A percentile compares a stretch with the other conserved stretches of the same genome.
Conservation (phyloP, 1,139 yeast species). For the Yamadazyma conglobata region DNA sequence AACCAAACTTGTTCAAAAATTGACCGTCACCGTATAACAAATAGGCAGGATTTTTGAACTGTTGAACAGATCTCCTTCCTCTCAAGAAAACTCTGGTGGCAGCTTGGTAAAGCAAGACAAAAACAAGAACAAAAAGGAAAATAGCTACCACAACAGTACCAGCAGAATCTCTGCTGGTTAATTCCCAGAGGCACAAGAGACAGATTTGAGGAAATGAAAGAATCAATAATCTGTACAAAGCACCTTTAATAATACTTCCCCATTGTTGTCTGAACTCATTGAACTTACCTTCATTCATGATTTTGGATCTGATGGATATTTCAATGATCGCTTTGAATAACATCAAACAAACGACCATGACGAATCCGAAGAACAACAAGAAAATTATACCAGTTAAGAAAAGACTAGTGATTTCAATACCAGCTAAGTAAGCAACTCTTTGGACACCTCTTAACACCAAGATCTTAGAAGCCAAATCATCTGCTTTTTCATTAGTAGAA, state of each 20-base stretch:
- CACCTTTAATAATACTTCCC: conserved; percentile 80
- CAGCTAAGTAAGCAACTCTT: conserved; percentile 82
- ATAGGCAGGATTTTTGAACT: conserved; percentile 90
- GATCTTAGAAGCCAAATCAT: conserved; percentile 55
- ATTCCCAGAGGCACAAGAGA: conserved; percentile 84
- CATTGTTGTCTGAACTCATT: conserved; percentile 77
- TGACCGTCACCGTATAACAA: conserved; percentile 79
- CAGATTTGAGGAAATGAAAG: conserved; percentile 85
- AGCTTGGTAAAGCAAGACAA: conserved; percentile 68
- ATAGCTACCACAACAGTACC: conserved; percentile 81
- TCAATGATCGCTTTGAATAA: conserved; percentile 76
- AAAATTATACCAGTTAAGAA: conserved; percentile 86
- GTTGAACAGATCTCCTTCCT: conserved; percentile 67
- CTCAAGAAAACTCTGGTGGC: conserved; percentile 63
- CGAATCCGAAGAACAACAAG: conserved; percentile 74
- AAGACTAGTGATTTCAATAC: conserved; percentile 79
- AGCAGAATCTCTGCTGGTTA: conserved; percentile 75
- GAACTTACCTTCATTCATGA: conserved; percentile 64
- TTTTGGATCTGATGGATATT: conserved; percentile 56
- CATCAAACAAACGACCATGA: conserved; percentile 61
- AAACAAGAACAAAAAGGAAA: conserved; percentile 54
- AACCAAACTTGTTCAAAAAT: conserved; percentile 85
- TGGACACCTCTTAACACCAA: conserved; percentile 86
- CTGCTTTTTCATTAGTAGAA: conserved; percentile 69
- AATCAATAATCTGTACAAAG: conserved; percentile 74